A percentile compares a stretch with the other conserved stretches of the same genome.
Conservation (phyloP, 2,329 filamentous ascomycete genomes). For the Orbilia oligospora region DNA sequence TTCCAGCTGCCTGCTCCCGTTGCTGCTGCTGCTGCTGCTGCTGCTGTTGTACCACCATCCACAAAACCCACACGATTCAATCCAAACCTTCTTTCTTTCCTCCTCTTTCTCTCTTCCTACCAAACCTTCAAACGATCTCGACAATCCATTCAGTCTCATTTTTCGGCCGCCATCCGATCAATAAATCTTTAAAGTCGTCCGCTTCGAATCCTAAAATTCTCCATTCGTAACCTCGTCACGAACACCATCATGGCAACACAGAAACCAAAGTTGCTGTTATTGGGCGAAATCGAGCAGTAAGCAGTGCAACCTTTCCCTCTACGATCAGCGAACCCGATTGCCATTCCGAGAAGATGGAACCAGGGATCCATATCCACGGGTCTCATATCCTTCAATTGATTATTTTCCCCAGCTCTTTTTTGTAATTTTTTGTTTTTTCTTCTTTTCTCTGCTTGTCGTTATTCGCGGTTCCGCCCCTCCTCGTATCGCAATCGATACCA, state of each 20-base stretch:
- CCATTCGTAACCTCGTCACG: constrained; percentile 45
- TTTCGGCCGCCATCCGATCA: constrained; percentile 11
- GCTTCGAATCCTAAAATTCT: not conserved
- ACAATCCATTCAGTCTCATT: constrained; percentile 4
- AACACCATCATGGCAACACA: constrained; percentile 58
- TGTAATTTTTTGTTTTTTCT: not conserved
- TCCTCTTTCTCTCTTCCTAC: not conserved
- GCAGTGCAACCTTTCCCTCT: constrained; percentile 64
- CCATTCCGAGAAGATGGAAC: constrained; percentile 40
- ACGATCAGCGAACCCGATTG: constrained; percentile 43
- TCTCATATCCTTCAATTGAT: constrained; percentile 18
- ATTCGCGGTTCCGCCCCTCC: constrained; percentile 21
- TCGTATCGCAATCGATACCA: constrained; percentile 45
- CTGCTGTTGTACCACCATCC: constrained; percentile 35
- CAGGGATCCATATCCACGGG: constrained; percentile 37
- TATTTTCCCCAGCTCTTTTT: constrained; percentile 1
- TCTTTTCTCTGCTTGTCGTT: constrained; percentile 2
- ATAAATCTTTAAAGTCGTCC: not conserved
- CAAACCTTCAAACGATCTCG: constrained; percentile 5
- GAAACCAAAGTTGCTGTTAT: constrained; percentile 72
- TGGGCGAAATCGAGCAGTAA: constrained; percentile 77
- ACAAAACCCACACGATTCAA: constrained; percentile 9
- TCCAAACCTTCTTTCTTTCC: constrained; percentile 18
- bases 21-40: constrained; percentile 7
- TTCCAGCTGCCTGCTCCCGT: not conserved